Evolutionary conservation across 352 stramenopile species (phyloP).

Genomic region (Lagenidium giganteum): DNA sequence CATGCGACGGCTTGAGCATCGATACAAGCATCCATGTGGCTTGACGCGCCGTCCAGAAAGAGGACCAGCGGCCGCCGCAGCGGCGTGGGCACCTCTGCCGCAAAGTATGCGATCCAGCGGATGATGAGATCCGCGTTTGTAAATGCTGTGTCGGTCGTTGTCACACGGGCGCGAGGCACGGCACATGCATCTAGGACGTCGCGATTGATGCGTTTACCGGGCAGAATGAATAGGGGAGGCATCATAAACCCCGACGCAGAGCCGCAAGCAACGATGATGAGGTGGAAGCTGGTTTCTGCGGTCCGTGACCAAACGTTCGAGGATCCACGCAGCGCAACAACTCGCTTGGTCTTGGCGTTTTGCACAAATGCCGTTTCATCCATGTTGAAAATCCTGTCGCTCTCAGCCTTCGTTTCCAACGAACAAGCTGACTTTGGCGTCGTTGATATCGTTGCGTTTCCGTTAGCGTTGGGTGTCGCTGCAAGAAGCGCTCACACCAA

Average conservation of each 20-base stretch:
- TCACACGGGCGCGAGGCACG: conserved; percentile 1
- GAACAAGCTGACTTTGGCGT: conserved; percentile 1
- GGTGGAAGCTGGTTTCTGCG: conserved; percentile 7
- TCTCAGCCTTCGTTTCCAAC: conserved; percentile 11
- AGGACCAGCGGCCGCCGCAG: conserved; percentile 2
- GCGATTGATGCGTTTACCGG: conserved; percentile 7
- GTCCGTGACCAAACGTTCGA: conserved; percentile 9
- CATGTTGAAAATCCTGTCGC: conserved; percentile 4
- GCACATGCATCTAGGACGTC: background rate
- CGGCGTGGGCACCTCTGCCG: background rate
- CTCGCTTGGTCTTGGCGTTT: conserved; percentile 5
- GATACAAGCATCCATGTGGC: conserved; percentile 4
- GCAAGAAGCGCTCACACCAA: conserved; percentile 20
- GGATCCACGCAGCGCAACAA: conserved; percentile 6
- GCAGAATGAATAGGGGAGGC: conserved; percentile 8
- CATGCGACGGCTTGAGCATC: background rate
- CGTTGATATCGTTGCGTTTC: conserved; percentile 7
- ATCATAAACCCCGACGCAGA: conserved; percentile 8
- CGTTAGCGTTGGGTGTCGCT: conserved; percentile 6
- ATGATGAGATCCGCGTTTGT: conserved; percentile 1
- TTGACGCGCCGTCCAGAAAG: conserved; percentile 4
- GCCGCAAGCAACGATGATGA: conserved; percentile 9
- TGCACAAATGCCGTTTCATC: conserved; percentile 10
- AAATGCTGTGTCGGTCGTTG: conserved; percentile 3
- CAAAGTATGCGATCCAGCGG: conserved; percentile 4